Conservation (phyloP, 2,329 filamentous ascomycete species). For the Zarea fungicola region DNA sequence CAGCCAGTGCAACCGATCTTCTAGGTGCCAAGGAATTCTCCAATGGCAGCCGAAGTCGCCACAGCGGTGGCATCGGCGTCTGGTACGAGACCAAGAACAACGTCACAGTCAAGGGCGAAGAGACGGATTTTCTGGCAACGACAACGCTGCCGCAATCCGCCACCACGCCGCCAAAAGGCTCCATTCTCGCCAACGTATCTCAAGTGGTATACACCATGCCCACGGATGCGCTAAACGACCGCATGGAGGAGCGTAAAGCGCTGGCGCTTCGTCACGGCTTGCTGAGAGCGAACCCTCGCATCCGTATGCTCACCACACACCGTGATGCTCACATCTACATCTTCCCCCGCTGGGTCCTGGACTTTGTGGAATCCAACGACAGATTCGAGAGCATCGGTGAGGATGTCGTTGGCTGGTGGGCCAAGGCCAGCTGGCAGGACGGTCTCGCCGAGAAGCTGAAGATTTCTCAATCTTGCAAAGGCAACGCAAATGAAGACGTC, state of each 20-base stretch:
- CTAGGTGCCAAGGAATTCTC: conserved; percentile 43
- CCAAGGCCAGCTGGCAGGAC: conserved; percentile 86
- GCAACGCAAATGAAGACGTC: conserved; percentile 34
- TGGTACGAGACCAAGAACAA: conserved; percentile 84
- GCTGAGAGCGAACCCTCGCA: conserved; percentile 65
- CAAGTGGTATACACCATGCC: conserved; percentile 81
- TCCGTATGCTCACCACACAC: conserved; percentile 77
- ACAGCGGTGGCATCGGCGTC: conserved; percentile 77
- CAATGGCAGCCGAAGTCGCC: conserved; percentile 33
- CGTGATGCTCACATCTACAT: conserved; percentile 94
- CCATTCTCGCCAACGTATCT: conserved; percentile 63
- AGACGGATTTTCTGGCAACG: conserved; percentile 86
- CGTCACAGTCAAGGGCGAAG: conserved; percentile 76
- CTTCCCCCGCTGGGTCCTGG: conserved; percentile 85
- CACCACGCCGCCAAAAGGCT: conserved; percentile 42
- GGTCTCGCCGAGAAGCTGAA: conserved; percentile 74
- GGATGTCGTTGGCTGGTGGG: conserved; percentile 92
- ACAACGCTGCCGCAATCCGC: conserved; percentile 58
- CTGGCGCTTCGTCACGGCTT: conserved; percentile 72
- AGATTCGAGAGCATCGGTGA: conserved; percentile 83
- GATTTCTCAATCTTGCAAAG: conserved; percentile 54
- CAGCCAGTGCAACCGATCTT: conserved; percentile 61
- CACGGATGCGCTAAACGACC: conserved; percentile 82
- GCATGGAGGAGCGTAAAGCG: conserved; percentile 67
- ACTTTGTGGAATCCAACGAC: conserved; percentile 75